phyloP scores from a whole-genome alignment of 2,329 filamentous ascomycete genomes.

The Trichophyton schoenleinii region DNA sequence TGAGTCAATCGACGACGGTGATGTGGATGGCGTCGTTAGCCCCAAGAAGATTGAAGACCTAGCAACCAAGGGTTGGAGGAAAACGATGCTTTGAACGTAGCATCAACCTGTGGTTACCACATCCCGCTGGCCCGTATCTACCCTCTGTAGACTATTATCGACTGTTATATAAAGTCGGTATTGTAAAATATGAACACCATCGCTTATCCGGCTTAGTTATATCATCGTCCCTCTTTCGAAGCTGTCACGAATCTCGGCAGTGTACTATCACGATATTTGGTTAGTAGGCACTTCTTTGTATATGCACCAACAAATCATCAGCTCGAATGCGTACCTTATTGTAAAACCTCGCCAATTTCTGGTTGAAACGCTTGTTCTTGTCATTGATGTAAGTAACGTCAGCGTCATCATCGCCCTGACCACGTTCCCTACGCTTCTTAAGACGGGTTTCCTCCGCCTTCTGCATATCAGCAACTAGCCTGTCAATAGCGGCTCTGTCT shows the following conservation, averaged over 20 bases:
- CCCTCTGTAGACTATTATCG: constrained; percentile 9
- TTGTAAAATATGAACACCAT: constrained; percentile 9
- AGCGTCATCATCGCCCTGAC: constrained; percentile 67
- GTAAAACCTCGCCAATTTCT: constrained; percentile 90
- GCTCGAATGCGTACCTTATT: constrained; percentile 53
- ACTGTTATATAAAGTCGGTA: constrained; percentile 1
- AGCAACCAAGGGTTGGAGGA: constrained; percentile 74
- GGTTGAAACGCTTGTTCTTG: constrained; percentile 99
- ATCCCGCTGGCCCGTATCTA: background rate
- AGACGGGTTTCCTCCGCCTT: constrained; percentile 78
- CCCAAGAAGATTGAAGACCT: constrained; percentile 68
- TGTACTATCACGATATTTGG: constrained; percentile 47
- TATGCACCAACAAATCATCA: background rate
- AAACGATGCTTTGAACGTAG: constrained; percentile 60
- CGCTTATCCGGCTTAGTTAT: constrained; percentile 32
- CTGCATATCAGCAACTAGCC: constrained; percentile 70
- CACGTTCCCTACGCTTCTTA: constrained; percentile 73
- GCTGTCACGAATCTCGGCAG: constrained; percentile 87
- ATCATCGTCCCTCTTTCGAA: constrained; percentile 97
- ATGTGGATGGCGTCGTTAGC: constrained; percentile 62
- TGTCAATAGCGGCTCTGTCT: constrained; percentile 73
- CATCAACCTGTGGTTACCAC: background rate
- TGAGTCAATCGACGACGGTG: constrained; percentile 66
- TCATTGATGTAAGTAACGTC: constrained; percentile 99
- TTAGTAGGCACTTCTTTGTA: background rate